Conservation (phyloP, 257 asterid genomes). For the Ophiorrhiza pumila region DNA sequence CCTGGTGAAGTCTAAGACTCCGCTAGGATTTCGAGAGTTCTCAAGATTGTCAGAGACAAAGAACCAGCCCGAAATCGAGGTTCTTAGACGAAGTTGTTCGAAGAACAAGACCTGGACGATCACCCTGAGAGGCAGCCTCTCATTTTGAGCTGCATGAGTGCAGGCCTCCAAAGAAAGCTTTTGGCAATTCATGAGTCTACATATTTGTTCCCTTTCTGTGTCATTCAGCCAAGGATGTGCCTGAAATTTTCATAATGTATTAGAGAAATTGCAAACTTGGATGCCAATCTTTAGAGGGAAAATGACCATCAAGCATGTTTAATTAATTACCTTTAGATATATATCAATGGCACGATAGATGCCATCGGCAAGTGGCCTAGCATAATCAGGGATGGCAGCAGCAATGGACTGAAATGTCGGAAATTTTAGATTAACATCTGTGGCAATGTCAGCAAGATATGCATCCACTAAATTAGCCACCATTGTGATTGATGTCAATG, state of each 20-base stretch:
- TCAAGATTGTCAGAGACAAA: slow-evolving; percentile 71
- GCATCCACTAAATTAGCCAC: slow-evolving; percentile 83
- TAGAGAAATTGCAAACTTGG: no score
- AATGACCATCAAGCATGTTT: no score
- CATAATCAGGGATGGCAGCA: slow-evolving; percentile 81
- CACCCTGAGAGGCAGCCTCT: slow-evolving; percentile 84
- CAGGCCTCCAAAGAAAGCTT: slow-evolving; percentile 90
- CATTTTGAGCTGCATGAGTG: slow-evolving; percentile 91
- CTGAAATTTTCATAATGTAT: slow-evolving; percentile 23
- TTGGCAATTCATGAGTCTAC: slow-evolving; percentile 81
- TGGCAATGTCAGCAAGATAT: slow-evolving; percentile 83
- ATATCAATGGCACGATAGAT: slow-evolving; percentile 87
- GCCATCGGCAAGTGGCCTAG: slow-evolving; percentile 77
- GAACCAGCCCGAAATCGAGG: slow-evolving; percentile 88
- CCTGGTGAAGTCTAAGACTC: slow-evolving; percentile 29
- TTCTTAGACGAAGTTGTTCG: slow-evolving; percentile 78
- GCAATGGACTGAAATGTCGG: slow-evolving; percentile 75
- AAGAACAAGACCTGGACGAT: slow-evolving; percentile 83
- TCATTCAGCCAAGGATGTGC: slow-evolving; percentile 91
- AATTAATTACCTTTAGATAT: slow-evolving; percentile 86
- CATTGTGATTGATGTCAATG: slow-evolving; percentile 58
- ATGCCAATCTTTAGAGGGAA: neutral
- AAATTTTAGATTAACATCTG: slow-evolving; percentile 67
- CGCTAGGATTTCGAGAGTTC: slow-evolving; percentile 46
- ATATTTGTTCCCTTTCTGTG: slow-evolving; percentile 65